A percentile compares a stretch with the other conserved stretches of the same genome.
phyloP scores from a whole-genome alignment of 495 filamentous ascomycete genomes.

The Sabuloglossum arenarium region DNA sequence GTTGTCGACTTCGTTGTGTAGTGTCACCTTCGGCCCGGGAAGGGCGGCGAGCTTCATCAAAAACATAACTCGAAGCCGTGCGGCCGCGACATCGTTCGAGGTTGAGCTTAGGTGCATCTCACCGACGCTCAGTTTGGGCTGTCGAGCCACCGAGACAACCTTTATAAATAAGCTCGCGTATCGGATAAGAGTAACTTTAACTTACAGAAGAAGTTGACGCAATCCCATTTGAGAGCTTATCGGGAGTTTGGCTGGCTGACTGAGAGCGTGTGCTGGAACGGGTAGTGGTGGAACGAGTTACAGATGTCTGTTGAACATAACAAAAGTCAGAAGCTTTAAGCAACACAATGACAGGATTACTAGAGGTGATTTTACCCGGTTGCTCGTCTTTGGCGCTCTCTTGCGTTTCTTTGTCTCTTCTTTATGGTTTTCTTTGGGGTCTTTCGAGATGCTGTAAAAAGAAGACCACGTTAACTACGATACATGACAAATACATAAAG shows the following conservation, averaged over 20 bases:
- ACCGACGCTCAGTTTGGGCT: too few species aligned
- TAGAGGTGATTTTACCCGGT: not conserved
- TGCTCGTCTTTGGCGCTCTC: not conserved
- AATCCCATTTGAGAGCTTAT: not conserved
- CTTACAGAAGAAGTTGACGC: not conserved
- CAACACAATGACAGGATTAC: not conserved
- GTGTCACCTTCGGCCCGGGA: conserved; percentile 13
- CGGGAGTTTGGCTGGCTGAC: too few species aligned
- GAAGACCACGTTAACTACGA: too few species aligned
- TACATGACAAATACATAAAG: too few species aligned
- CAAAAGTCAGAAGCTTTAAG: not conserved
- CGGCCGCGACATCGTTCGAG: not conserved
- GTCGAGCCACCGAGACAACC: too few species aligned
- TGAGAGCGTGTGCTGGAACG: too few species aligned
- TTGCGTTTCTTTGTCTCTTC: not conserved
- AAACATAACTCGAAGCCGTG: not conserved
- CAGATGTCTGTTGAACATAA: too few species aligned
- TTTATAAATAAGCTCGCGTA: too few species aligned
- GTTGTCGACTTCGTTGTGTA: conserved; percentile 26
- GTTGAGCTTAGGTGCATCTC: not conserved
- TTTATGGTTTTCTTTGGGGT: not conserved
- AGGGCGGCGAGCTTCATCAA: not conserved
- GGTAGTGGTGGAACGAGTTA: too few species aligned
- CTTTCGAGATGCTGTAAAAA: not conserved
- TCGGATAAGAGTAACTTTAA: not conserved